These are phyloP conservation scores for Fraxinus paxiana DNA, from an alignment of 305 asterid species.

Conservation along the genomic window DNA sequence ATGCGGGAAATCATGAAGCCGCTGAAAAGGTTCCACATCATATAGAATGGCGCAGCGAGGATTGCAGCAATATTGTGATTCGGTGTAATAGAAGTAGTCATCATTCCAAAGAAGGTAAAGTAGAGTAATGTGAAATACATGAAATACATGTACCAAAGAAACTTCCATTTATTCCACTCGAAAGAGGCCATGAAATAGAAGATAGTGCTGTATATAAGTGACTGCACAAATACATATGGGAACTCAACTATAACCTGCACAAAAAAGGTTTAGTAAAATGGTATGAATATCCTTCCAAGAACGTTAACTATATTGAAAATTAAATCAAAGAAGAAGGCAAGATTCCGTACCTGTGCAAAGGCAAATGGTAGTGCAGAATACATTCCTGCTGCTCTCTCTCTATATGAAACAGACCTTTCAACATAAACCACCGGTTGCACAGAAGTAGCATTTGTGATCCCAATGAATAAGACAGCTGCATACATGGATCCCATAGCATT, in stretches of 20 bases:
- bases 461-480: constrained; percentile 71
- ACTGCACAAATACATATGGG: constrained; percentile 61
- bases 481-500: constrained; percentile 88
- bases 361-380: constrained; percentile 78
- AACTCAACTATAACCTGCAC: constrained; percentile 69
- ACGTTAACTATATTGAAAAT: not conserved
- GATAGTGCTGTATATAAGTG: constrained; percentile 56
- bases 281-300: not conserved
- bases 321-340: not conserved
- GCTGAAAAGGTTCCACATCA: constrained; percentile 79
- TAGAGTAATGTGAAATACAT: constrained; percentile 71
- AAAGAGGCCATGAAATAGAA: constrained; percentile 71
- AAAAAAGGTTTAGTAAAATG: too few relatives aligned
- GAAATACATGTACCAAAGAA: constrained; percentile 59
- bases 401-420: constrained; percentile 60
- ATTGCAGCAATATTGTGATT: constrained; percentile 75
- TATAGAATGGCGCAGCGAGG: constrained; percentile 64
- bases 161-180: constrained; percentile 57
- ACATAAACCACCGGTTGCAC: constrained; percentile 72
- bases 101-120: constrained; percentile 82
- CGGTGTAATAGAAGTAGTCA: constrained; percentile 68
- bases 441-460: constrained; percentile 67
- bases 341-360: constrained; percentile 57
- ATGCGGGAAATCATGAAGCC: constrained; percentile 72
- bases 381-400: constrained; percentile 87